Evolutionary conservation across 768 basidiomycete genomes (phyloP), one percentile per base, ranked within the genome.

Genomic region (Boletus tomentosulus): DNA sequence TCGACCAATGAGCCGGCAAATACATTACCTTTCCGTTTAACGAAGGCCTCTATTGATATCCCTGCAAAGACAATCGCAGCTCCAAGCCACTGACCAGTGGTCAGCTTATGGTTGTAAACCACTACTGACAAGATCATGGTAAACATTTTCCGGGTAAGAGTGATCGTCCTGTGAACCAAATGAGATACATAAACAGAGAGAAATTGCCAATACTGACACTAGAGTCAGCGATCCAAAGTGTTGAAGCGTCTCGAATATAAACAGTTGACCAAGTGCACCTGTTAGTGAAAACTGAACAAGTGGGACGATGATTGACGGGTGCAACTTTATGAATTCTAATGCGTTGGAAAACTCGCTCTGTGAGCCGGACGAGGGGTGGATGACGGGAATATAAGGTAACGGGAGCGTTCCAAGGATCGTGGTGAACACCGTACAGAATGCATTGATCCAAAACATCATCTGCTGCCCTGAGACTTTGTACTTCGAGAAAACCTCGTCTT

Each of bases 381-480:
- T 77, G 38, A 94, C 84, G 16, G 93, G 88, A 51, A 94, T 90
- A 60, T 85, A 80, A 2, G 86, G 92, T 28, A 92, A 76, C 3
- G 86, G 92, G 46, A 92, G 77, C 7, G 87, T 66, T 27, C 86
- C 80, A 27, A 97, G 83, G 11, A 84, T 66, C 2, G 80, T 75
- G 22, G 89, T 86, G 53, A 92, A 68, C 35, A 86, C 56, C 3
- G 93, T 90, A 72, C 88, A 87, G 74, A 95, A 87, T 27, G 89
- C 61, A 67, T 94, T 96, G 72, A 99, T 96, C 84, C 85, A 96
- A 68, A 98, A 86, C 97, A 99, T 98, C 95, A 99, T 98, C 67
- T 99, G 97, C 70, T 97, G 94, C 8, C 97, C 97, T 3, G 82
- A 75, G 42, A 83, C 77, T 19, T 82, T 82, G 73, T 89, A 84